These are phyloP conservation scores for Cordyceps tenuipes DNA, from an alignment of 2,329 filamentous ascomycete genomes.

Conservation along the genomic window DNA sequence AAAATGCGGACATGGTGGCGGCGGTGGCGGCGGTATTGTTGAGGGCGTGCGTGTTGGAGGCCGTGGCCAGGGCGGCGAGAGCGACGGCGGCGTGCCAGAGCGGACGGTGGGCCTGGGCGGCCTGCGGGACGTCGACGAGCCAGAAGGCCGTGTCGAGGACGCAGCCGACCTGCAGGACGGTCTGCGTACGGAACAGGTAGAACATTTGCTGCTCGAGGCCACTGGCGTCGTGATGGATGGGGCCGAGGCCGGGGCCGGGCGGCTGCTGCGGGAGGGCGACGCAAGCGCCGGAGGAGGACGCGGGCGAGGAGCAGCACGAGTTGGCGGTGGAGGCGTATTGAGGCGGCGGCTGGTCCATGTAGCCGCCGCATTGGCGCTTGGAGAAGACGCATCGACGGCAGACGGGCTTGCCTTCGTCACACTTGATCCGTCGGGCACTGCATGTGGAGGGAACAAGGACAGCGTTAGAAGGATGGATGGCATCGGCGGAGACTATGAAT, in stretches of 20 bases:
- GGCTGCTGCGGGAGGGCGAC: neutral
- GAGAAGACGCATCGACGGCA: conserved; percentile 5
- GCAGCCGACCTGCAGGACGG: neutral
- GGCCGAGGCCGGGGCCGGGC: neutral
- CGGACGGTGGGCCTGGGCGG: neutral
- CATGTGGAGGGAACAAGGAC: too few relatives aligned
- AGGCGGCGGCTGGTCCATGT: neutral
- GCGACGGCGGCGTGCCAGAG: neutral
- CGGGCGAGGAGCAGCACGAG: neutral
- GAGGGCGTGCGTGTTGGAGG: neutral
- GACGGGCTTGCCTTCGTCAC: conserved; percentile 2
- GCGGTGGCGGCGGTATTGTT: neutral
- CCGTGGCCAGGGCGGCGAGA: too few relatives aligned
- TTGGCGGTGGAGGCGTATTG: neutral
- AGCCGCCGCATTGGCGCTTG: conserved; percentile 2
- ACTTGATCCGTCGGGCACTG: conserved; percentile 2
- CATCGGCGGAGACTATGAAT: neutral
- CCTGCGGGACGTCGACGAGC: neutral
- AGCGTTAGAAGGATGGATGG: neutral
- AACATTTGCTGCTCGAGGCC: conserved; percentile 2
- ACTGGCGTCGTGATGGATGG: neutral
- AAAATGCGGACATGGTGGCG: neutral
- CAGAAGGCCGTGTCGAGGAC: neutral
- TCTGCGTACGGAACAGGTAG: neutral
- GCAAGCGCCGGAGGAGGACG: neutral